Conservation (phyloP, 2,329 filamentous ascomycete species). For the Paraphoma chrysanthemicola region DNA sequence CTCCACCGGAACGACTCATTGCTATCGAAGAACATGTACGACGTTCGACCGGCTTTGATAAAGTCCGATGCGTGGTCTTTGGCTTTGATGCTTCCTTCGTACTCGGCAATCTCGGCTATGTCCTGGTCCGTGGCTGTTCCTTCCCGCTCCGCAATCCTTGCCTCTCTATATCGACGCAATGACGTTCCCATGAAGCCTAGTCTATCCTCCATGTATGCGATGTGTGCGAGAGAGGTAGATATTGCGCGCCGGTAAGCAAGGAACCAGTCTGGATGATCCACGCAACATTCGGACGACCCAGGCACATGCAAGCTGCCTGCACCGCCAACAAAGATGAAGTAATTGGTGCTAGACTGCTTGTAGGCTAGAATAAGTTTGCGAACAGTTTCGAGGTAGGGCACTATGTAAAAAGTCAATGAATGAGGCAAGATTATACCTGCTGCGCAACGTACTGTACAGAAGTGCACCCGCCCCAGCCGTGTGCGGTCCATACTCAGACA, state of each 20-base stretch:
- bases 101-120: slow-evolving; percentile 21
- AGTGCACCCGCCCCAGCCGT: slow-evolving; percentile 34
- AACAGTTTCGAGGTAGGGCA: slow-evolving; percentile 44
- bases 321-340: slow-evolving; percentile 47
- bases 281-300: slow-evolving; percentile 22
- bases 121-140: slow-evolving; percentile 24
- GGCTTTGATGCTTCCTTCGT: slow-evolving; percentile 27
- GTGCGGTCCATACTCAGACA: slow-evolving; percentile 45
- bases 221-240: slow-evolving; percentile 42
- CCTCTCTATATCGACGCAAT: slow-evolving; percentile 34
- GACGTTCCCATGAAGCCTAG: slow-evolving; percentile 37
- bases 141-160: slow-evolving; percentile 27
- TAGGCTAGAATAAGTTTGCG: slow-evolving; percentile 44
- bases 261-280: slow-evolving; percentile 44
- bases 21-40: slow-evolving; percentile 47
- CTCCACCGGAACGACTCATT: slow-evolving; percentile 42
- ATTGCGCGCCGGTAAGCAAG: slow-evolving; percentile 45
- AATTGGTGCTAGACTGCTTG: slow-evolving; percentile 30
- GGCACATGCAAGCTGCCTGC: slow-evolving; percentile 42
- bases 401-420: slow-evolving; percentile 10
- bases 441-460: slow-evolving; percentile 35
- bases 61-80: slow-evolving; percentile 39
- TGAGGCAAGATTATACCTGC: background rate
- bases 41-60: slow-evolving; percentile 42
- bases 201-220: slow-evolving; percentile 45